Conservation (phyloP, 495 filamentous ascomycete genomes). For the Tuber magnatum region DNA sequence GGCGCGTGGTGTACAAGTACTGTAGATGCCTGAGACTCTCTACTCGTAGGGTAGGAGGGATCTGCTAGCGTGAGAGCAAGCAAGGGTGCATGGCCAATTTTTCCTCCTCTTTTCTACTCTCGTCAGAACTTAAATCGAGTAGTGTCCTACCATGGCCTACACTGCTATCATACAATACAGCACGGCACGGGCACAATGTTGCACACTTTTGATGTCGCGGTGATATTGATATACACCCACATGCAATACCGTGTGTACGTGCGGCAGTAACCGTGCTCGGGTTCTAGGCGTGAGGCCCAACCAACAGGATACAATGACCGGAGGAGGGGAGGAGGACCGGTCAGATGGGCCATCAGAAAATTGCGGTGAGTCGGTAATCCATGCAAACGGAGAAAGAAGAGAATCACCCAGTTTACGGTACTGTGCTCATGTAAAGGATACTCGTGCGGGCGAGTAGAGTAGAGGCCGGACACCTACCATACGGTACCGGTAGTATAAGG, state of each 20-base stretch:
- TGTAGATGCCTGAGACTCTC: too few species aligned
- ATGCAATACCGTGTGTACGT: too few species aligned
- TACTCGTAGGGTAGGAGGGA: background rate
- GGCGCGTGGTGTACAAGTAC: background rate
- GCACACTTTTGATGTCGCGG: constrained; percentile 4
- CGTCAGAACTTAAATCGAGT: background rate
- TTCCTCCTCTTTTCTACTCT: background rate
- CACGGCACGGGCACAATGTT: background rate
- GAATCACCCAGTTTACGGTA: too few species aligned
- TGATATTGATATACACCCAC: constrained; percentile 11
- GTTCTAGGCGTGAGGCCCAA: background rate
- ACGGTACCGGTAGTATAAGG: too few species aligned
- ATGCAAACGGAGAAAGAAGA: background rate
- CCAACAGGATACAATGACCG: background rate
- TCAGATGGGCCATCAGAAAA: background rate
- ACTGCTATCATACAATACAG: background rate
- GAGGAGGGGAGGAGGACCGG: background rate
- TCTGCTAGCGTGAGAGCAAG: background rate
- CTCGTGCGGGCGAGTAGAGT: too few species aligned
- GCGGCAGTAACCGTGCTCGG: background rate
- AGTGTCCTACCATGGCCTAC: background rate
- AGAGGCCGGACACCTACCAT: too few species aligned
- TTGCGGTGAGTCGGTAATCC: background rate
- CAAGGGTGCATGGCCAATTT: background rate
- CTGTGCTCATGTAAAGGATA: too few species aligned